Conservation (phyloP, 192 early-diverging fungal genomes). For the Umbelopsis sp. region DNA sequence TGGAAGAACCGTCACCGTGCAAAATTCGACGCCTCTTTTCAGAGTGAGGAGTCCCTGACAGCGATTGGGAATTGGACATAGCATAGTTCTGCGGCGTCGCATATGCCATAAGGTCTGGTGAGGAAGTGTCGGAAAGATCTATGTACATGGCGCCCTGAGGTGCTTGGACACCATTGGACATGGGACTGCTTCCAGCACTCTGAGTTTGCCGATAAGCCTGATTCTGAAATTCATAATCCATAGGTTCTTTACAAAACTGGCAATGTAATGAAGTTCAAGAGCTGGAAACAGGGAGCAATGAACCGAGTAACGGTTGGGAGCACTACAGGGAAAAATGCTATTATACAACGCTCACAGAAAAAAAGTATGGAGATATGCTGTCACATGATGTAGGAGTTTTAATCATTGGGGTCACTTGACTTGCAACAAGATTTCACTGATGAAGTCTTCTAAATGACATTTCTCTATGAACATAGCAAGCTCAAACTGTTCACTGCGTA, state of each 20-base stretch:
- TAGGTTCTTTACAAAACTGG: background rate
- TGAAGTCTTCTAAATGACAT: slow-evolving; percentile 8
- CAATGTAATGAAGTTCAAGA: background rate
- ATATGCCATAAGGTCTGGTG: background rate
- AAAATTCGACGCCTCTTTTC: slow-evolving; percentile 8
- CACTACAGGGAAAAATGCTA: background rate
- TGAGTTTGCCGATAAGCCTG: slow-evolving; percentile 13
- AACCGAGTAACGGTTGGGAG: background rate
- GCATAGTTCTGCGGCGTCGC: background rate
- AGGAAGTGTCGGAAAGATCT: slow-evolving; percentile 7
- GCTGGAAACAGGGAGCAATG: slow-evolving; percentile 8
- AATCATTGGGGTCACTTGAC: slow-evolving; percentile 12
- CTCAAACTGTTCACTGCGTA: slow-evolving; percentile 17
- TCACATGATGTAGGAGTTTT: slow-evolving; percentile 21
- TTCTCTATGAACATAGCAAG: slow-evolving; percentile 11
- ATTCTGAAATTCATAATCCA: slow-evolving; percentile 21
- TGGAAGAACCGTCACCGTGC: background rate
- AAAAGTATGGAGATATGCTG: background rate
- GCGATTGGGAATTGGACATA: background rate
- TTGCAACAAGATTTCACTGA: slow-evolving; percentile 2
- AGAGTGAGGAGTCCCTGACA: slow-evolving; percentile 2
- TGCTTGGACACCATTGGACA: background rate
- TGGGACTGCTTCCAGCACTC: slow-evolving; percentile 19
- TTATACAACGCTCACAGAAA: background rate
- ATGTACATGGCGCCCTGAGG: slow-evolving; percentile 18